Percentiles rank a stretch among this genome's conserved stretches.
Evolutionary conservation across 2,329 filamentous ascomycete species (phyloP).

Genomic region (Didymella pomorum): DNA sequence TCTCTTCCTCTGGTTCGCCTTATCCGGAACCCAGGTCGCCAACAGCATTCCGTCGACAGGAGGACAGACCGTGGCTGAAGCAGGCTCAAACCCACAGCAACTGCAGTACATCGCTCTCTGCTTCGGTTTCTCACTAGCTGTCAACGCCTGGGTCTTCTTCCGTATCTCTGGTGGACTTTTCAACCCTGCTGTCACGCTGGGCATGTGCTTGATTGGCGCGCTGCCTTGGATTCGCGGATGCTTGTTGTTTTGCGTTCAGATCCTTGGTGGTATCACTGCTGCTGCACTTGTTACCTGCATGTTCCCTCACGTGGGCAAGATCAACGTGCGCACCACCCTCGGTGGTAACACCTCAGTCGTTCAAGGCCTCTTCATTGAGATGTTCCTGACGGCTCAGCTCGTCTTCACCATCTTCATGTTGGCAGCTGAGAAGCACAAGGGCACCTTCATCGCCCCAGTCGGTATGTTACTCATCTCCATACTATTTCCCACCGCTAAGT

Average conservation of each 20-base stretch:
- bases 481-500: neutral
- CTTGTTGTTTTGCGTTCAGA: constrained; percentile 31
- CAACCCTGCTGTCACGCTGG: constrained; percentile 42
- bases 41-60: constrained; percentile 41
- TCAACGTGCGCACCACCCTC: constrained; percentile 31
- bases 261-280: constrained; percentile 38
- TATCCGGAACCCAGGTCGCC: constrained; percentile 51
- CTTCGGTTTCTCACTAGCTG: constrained; percentile 53
- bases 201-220: constrained; percentile 38
- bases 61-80: constrained; percentile 28
- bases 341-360: constrained; percentile 23
- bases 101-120: constrained; percentile 51
- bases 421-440: constrained; percentile 67
- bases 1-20: constrained; percentile 52
- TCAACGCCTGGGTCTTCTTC: constrained; percentile 52
- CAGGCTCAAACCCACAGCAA: constrained; percentile 47
- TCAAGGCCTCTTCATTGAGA: constrained; percentile 37
- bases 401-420: constrained; percentile 61
- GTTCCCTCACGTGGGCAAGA: constrained; percentile 31
- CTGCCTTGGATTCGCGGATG: constrained; percentile 27
- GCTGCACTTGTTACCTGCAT: constrained; percentile 34
- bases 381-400: constrained; percentile 36
- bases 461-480: constrained; percentile 57
- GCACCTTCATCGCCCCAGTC: constrained; percentile 63
- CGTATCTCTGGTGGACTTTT: constrained; percentile 37